Conservation (phyloP, 2,329 filamentous ascomycete genomes). For the Macrophomina pseudophaseolina region DNA sequence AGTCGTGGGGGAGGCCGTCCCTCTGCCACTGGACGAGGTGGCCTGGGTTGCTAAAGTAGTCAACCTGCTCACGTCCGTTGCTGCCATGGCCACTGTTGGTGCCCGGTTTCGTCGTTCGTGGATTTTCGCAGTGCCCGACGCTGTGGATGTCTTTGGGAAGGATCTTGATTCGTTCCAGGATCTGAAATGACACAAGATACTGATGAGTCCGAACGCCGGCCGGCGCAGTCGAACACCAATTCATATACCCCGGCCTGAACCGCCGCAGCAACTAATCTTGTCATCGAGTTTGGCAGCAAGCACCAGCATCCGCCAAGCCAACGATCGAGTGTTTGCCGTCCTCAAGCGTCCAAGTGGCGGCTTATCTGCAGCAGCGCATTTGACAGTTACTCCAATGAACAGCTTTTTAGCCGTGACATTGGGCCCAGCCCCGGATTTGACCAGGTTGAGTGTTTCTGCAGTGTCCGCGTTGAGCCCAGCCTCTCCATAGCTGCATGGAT, state of each 20-base stretch:
- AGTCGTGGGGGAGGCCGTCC: background rate
- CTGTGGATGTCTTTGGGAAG: too few species aligned
- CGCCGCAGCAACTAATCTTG: background rate
- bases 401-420: background rate
- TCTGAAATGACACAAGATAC: background rate
- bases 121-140: too few species aligned
- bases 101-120: too few species aligned
- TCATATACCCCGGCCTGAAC: background rate
- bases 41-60: background rate
- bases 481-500: background rate
- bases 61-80: slow-evolving; percentile 1
- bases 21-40: background rate
- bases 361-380: slow-evolving; percentile 4
- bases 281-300: background rate
- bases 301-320: background rate
- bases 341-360: background rate
- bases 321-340: background rate
- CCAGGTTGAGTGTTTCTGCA: background rate
- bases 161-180: too few species aligned
- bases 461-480: background rate
- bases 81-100: background rate
- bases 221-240: background rate
- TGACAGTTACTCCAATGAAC: background rate
- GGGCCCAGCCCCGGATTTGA: background rate
- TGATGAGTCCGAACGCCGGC: background rate